Evolutionary conservation across 495 filamentous ascomycete species (phyloP).

Genomic region (Cercophora newfieldiana): DNA sequence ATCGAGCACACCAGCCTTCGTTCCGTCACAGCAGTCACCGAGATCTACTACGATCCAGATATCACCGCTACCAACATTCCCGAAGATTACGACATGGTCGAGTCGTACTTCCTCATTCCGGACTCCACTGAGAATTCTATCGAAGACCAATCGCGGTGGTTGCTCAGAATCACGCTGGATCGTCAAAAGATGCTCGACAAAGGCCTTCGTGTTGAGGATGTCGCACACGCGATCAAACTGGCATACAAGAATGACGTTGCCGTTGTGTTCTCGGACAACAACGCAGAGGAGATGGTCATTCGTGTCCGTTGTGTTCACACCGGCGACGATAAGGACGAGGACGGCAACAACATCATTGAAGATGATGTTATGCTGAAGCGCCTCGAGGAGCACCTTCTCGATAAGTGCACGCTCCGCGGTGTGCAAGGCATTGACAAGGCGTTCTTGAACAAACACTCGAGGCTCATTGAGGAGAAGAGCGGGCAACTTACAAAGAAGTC

Average conservation of each 20-base stretch:
- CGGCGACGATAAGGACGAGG: conserved; percentile 68
- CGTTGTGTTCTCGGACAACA: conserved; percentile 96
- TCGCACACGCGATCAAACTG: conserved; percentile 84
- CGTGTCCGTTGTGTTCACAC: conserved; percentile 80
- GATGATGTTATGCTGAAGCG: conserved; percentile 89
- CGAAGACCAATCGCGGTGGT: conserved; percentile 84
- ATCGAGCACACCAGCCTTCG: conserved; percentile 96
- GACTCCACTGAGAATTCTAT: conserved; percentile 71
- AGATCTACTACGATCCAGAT: conserved; percentile 97
- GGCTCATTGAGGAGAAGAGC: conserved; percentile 60
- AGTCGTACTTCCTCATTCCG: conserved; percentile 94
- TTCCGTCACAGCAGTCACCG: conserved; percentile 83
- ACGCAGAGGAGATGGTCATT: conserved; percentile 92
- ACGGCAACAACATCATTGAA: conserved; percentile 77
- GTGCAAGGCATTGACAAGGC: conserved; percentile 84
- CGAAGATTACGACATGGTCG: conserved; percentile 88
- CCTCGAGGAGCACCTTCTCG: conserved; percentile 85
- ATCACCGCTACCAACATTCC: conserved; percentile 81
- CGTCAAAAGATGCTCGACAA: conserved; percentile 94
- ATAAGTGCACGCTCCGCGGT: conserved; percentile 85
- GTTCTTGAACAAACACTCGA: conserved; percentile 82
- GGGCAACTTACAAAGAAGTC: conserved; percentile 70
- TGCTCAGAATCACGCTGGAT: conserved; percentile 91
- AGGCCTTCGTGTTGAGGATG: conserved; percentile 85
- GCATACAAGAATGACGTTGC: conserved; percentile 84